A percentile compares a stretch with the other conserved stretches of the same genome.
phyloP scores from a whole-genome alignment of 2,329 filamentous ascomycete genomes.

The Arthrobotrys sinensis region DNA sequence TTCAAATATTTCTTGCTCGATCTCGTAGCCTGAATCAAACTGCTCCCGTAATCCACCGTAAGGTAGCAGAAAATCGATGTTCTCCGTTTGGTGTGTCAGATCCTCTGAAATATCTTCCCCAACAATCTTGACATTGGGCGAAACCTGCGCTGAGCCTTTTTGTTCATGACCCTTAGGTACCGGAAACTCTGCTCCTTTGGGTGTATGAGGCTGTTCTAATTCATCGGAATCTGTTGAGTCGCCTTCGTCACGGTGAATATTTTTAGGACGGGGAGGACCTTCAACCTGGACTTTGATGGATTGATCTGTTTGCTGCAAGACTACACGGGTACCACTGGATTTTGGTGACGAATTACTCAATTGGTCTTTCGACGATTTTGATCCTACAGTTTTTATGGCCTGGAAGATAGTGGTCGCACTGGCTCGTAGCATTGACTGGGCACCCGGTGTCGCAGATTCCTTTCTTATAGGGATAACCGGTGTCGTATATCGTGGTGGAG shows the following conservation, averaged over 20 bases:
- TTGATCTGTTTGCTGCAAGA: constrained; percentile 48
- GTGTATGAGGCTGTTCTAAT: constrained; percentile 51
- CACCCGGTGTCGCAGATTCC: constrained; percentile 42
- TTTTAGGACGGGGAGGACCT: constrained; percentile 5
- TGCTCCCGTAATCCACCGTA: constrained; percentile 53
- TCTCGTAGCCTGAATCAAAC: constrained; percentile 56
- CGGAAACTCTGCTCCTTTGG: constrained; percentile 49
- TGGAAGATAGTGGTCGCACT: constrained; percentile 56
- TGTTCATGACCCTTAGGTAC: constrained; percentile 24
- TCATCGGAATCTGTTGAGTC: constrained; percentile 53
- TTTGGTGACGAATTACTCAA: constrained; percentile 51
- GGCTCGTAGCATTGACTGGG: constrained; percentile 47
- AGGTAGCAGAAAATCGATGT: constrained; percentile 54
- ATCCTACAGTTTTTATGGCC: constrained; percentile 48
- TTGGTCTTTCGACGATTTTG: constrained; percentile 51
- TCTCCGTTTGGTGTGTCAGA: constrained; percentile 34
- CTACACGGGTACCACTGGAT: constrained; percentile 51
- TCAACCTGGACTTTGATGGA: constrained; percentile 46
- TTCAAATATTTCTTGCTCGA: constrained; percentile 50
- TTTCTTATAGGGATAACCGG: constrained; percentile 40
- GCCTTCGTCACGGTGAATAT: constrained; percentile 39
- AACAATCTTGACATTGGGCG: constrained; percentile 54
- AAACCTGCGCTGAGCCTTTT: constrained; percentile 34
- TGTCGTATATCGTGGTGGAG: constrained; percentile 47
- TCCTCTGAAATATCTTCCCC: constrained; percentile 54